Base-by-base conservation (phyloP, 176 grass and related monocot genomes). In the Coix lacrymajobi region DNA sequence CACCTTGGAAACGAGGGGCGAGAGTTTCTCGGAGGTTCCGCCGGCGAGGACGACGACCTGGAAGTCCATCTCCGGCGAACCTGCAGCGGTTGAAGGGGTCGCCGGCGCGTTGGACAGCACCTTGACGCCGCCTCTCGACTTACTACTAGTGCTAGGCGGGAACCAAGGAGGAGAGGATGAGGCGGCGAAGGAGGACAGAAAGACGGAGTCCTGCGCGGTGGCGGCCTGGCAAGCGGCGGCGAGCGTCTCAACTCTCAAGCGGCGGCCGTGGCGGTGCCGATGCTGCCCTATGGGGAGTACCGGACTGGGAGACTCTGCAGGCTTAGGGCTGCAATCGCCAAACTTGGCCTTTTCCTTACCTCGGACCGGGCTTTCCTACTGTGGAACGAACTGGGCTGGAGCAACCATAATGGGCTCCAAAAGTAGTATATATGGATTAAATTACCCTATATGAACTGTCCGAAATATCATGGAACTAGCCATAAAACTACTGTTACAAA, bases 31-130 rank as follows among this genome's bases (percentile, higher is more conserved):
- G 20, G 93, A 93, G 44, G 77, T 81, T 63, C 96, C 96, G 17
- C 96, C 96, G 46, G 96, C 96, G 89, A 98, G 96, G 73, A 98
- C 89, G 73, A 98, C 91, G 77, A 98, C 93, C 79, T 98, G 90
- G 85, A 98, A 95, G 66, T 98, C 96, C 96, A 98, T 98, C 70
- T 58, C 77, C 77, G 73, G 44, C 66, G 56, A 38, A 68, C 66
- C 16, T 37, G 10, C 69, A 66, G 37, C 37, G 71, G 64, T 13
- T 14, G 68, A 51, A 32, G 34, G 78, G 22, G 24, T 70, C 64
- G 73, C 64, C 79, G 76, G 80, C 54, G 0, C 22, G 54, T 57
- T 25, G 54, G 54, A 57, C 22, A 57, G 54, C 54, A 22, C 54
- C 54, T 25, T 57, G 20, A n/a, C 52, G 20, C 2, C 22, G 52